phyloP scores from a whole-genome alignment of 306 rosid species.

The Sindora glabra region DNA sequence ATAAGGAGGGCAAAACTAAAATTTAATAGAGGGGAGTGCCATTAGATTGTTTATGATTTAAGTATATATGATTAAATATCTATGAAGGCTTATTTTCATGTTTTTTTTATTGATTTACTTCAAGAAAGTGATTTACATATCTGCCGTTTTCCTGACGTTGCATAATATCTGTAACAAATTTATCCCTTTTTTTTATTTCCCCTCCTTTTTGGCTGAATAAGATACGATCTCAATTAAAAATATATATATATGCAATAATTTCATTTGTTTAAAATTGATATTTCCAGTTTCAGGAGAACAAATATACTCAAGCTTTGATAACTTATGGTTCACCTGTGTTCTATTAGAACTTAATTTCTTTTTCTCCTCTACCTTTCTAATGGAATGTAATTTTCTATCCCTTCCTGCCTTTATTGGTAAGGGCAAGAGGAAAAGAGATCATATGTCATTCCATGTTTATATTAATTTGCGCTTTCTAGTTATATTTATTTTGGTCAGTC shows the following conservation, averaged over 20 bases:
- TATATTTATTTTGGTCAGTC: background rate
- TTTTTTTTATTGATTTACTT: no score
- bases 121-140: no score
- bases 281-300: slow-evolving; percentile 2
- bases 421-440: background rate
- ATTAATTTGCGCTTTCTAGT: background rate
- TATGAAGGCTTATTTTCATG: background rate
- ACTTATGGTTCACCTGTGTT: background rate
- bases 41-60: background rate
- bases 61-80: background rate
- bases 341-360: background rate
- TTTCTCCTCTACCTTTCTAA: background rate
- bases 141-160: no score
- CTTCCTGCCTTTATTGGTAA: background rate
- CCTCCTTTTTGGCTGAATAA: background rate
- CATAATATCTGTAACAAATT: no score
- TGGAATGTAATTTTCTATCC: background rate
- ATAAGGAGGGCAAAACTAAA: background rate
- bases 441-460: background rate
- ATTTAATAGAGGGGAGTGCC: background rate
- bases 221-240: slow-evolving; percentile 1
- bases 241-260: background rate
- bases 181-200: background rate
- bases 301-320: background rate
- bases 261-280: background rate